Percentiles rank a stretch among this genome's conserved stretches.
Evolutionary conservation across 2,329 filamentous ascomycete genomes (phyloP).

Genomic region (Xylariaceae sp.): DNA sequence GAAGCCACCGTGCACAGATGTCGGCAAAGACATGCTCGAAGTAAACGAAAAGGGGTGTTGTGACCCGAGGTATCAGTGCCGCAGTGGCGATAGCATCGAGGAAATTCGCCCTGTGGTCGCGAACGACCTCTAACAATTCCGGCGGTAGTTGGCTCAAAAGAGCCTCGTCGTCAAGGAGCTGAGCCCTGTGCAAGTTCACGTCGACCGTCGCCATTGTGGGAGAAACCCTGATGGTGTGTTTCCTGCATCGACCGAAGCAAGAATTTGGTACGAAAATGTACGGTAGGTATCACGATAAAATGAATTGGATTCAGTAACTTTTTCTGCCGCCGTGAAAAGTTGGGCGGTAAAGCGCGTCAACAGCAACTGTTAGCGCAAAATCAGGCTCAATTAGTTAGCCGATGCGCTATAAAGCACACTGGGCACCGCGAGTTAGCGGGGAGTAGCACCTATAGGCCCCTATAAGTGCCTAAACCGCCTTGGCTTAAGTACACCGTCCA

Average conservation of each 20-base stretch:
- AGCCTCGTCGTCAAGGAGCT: conserved; percentile 52
- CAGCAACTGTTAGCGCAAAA: not conserved
- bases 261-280: conserved; percentile 18
- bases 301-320: conserved; percentile 19
- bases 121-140: conserved; percentile 66
- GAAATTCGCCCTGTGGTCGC: conserved; percentile 60
- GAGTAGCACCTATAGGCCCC: too few relatives aligned
- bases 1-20: conserved; percentile 75
- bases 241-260: conserved; percentile 6
- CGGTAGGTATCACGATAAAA: conserved; percentile 13
- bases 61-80: conserved; percentile 65
- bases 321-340: conserved; percentile 28
- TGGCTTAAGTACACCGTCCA: too few relatives aligned
- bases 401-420: too few relatives aligned
- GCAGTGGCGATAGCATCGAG: conserved; percentile 67
- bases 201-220: conserved; percentile 52
- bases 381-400: too few relatives aligned
- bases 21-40: conserved; percentile 77
- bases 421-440: too few relatives aligned
- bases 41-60: conserved; percentile 67
- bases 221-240: conserved; percentile 16
- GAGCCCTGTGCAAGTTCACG: conserved; percentile 51
- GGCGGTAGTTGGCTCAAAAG: conserved; percentile 59
- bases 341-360: conserved; percentile 28
- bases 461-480: too few relatives aligned